These are phyloP conservation scores for Acanthamoeba divionensis DNA, from an alignment of 208 protist species.

Conservation along the genomic window DNA sequence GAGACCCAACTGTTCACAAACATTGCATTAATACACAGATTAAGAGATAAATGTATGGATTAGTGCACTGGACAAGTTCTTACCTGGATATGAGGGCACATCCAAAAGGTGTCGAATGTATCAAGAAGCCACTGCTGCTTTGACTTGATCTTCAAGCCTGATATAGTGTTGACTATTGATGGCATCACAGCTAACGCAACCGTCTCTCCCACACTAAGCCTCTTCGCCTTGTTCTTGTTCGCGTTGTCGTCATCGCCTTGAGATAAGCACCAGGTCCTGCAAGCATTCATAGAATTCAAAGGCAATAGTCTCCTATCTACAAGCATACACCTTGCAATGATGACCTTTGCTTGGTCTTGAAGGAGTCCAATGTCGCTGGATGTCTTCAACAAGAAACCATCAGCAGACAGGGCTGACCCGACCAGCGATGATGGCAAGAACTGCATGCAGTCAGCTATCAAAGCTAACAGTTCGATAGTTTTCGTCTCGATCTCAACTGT, in stretches of 20 bases:
- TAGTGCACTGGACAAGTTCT: background rate
- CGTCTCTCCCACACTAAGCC: background rate
- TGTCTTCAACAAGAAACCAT: background rate
- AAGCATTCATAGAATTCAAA: background rate
- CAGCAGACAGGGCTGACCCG: too few species aligned
- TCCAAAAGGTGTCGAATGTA: slow-evolving; percentile 20
- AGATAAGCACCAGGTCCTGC: slow-evolving; percentile 17
- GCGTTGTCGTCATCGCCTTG: background rate
- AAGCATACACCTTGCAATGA: background rate
- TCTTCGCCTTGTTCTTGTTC: background rate
- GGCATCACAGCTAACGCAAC: background rate
- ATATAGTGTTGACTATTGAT: background rate
- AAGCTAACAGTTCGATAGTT: too few species aligned
- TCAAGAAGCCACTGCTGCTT: slow-evolving; percentile 17
- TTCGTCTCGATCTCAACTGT: too few species aligned
- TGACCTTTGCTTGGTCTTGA: background rate
- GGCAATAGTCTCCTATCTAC: slow-evolving; percentile 15
- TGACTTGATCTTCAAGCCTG: background rate
- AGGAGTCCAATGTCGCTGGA: background rate
- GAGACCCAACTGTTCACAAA: background rate
- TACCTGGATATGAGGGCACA: background rate
- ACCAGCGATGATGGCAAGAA: too few species aligned
- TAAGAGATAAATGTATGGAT: background rate
- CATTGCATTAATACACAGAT: background rate
- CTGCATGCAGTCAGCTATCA: too few species aligned